A percentile compares a stretch with the other conserved stretches of the same genome.
Evolutionary conservation across 2,329 filamentous ascomycete genomes (phyloP).

Genomic region (Colletotrichum limetticola): DNA sequence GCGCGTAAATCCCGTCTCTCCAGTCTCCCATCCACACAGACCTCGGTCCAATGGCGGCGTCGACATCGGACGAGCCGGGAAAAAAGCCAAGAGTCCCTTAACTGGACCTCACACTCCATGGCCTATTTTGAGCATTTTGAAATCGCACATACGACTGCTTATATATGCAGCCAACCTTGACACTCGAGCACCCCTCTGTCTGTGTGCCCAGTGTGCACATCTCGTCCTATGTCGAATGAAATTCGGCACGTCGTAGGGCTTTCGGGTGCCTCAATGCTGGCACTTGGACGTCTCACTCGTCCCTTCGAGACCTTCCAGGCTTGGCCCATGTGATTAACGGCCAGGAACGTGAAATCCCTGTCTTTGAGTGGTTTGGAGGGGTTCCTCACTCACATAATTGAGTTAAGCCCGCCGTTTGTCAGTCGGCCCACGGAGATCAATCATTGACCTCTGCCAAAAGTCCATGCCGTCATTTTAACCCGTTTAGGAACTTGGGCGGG

Average conservation of each 20-base stretch:
- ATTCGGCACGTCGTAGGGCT: neutral
- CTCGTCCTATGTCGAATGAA: neutral
- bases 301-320: neutral
- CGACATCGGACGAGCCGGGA: conserved; percentile 24
- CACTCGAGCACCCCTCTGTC: conserved; percentile 4
- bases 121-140: neutral
- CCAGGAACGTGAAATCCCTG: neutral
- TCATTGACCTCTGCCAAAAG: conserved; percentile 14
- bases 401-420: conserved; percentile 12
- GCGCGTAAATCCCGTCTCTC: conserved; percentile 5
- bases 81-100: conserved; percentile 18
- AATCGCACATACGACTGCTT: neutral
- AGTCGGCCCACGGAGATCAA: neutral
- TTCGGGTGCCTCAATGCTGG: conserved; percentile 2
- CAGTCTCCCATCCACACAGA: conserved; percentile 1
- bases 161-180: conserved; percentile 6
- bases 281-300: conserved; percentile 15
- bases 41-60: conserved; percentile 9
- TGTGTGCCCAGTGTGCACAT: conserved; percentile 5
- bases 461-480: conserved; percentile 31
- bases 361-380: neutral
- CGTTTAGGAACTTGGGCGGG: conserved; percentile 18
- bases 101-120: neutral
- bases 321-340: neutral
- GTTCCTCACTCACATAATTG: neutral